Percentiles rank a stretch among this genome's conserved stretches.
phyloP scores from a whole-genome alignment of 495 filamentous ascomycete genomes.

The Glarea lozoyensis region DNA sequence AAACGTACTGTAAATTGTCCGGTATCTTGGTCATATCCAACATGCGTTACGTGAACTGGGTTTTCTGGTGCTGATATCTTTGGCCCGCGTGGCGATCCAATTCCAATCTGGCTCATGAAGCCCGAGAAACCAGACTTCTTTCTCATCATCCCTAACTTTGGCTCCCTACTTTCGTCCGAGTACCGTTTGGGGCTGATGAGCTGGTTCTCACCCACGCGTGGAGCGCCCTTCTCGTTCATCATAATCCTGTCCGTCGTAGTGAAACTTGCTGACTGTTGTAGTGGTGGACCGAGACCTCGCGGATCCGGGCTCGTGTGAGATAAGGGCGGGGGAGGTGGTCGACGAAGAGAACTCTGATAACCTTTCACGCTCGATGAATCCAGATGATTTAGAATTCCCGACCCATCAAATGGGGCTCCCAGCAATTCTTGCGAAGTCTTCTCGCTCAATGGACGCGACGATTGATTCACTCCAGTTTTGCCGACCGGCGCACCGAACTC shows the following conservation, averaged over 20 bases:
- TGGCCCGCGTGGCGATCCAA: conserved; percentile 81
- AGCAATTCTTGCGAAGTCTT: conserved; percentile 63
- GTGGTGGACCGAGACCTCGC: conserved; percentile 44
- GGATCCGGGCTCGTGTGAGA: conserved; percentile 52
- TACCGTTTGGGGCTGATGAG: conserved; percentile 62
- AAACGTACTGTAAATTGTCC: conserved; percentile 87
- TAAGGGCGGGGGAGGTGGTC: conserved; percentile 41
- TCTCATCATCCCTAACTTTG: conserved; percentile 47
- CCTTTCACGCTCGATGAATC: conserved; percentile 52
- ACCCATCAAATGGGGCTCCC: conserved; percentile 59
- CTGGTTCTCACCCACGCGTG: conserved; percentile 47
- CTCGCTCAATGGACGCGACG: conserved; percentile 44
- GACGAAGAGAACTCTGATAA: conserved; percentile 34
- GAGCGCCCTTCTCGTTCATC: conserved; percentile 38
- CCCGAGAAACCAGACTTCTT: conserved; percentile 94
- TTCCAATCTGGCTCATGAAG: conserved; percentile 78
- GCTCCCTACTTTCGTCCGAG: conserved; percentile 70
- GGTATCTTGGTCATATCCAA: conserved; percentile 93
- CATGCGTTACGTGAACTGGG: conserved; percentile 94
- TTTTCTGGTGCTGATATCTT: conserved; percentile 95
- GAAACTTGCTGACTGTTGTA: conserved; percentile 79
- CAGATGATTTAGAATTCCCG: conserved; percentile 61
- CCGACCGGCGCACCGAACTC: conserved; percentile 27
- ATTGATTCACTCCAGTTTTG: conserved; percentile 1
- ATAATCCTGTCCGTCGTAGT: conserved; percentile 50